phyloP scores from a whole-genome alignment of 2,329 filamentous ascomycete genomes.

The Talaromyces sp. region DNA sequence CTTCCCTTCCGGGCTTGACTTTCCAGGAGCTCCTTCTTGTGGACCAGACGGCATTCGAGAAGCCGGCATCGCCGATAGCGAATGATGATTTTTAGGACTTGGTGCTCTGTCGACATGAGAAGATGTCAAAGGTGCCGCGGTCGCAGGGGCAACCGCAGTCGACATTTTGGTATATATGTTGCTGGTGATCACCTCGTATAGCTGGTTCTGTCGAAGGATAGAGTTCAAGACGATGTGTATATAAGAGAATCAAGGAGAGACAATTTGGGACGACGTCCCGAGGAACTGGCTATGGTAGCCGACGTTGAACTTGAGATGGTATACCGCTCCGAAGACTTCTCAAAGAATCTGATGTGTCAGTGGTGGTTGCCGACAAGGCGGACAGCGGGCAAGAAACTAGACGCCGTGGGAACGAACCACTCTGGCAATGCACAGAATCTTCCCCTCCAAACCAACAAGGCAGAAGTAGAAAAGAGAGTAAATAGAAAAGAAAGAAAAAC shows the following conservation, averaged over 20 bases:
- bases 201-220: background rate
- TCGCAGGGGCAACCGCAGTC: conserved; percentile 49
- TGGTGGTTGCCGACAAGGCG: conserved; percentile 2
- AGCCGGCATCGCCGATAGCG: conserved; percentile 39
- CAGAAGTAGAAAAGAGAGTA: background rate
- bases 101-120: conserved; percentile 45
- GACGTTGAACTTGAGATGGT: background rate
- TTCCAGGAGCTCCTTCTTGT: conserved; percentile 36
- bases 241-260: conserved; percentile 4
- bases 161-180: conserved; percentile 41
- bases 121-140: conserved; percentile 44
- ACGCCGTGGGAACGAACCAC: conserved; percentile 5
- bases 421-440: background rate
- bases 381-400: background rate
- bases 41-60: conserved; percentile 33
- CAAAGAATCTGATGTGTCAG: background rate
- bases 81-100: conserved; percentile 47
- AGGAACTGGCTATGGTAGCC: conserved; percentile 15
- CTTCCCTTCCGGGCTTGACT: conserved; percentile 39
- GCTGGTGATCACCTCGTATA: background rate
- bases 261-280: conserved; percentile 15
- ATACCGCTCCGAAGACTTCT: background rate
- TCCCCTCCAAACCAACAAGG: background rate
- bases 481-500: background rate
- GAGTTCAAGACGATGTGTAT: background rate